phyloP scores from a whole-genome alignment of 2,329 filamentous ascomycete genomes.

The Hypomyces perniciosus region DNA sequence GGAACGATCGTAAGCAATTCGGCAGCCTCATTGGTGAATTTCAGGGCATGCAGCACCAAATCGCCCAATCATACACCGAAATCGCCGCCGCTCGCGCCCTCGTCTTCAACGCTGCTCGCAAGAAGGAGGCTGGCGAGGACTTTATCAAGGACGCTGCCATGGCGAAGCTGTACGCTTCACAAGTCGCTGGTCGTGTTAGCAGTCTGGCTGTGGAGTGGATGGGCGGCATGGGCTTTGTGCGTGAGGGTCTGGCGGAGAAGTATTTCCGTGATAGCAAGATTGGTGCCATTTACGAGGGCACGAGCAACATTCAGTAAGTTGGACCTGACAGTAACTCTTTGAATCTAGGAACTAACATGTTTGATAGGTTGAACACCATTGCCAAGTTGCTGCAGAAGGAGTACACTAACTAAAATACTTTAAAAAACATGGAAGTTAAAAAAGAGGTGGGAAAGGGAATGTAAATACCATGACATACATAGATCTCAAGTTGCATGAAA shows the following conservation, averaged over 20 bases:
- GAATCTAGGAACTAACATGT: neutral
- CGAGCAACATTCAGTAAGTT: slow-evolving; percentile 65
- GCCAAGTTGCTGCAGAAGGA: slow-evolving; percentile 58
- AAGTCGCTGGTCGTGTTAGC: slow-evolving; percentile 83
- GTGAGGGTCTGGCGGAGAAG: slow-evolving; percentile 96
- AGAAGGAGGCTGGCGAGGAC: slow-evolving; percentile 95
- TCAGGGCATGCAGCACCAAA: slow-evolving; percentile 99
- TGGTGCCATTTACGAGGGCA: slow-evolving; percentile 93
- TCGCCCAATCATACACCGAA: slow-evolving; percentile 92
- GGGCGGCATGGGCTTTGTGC: slow-evolving; percentile 98
- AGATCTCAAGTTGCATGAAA: slow-evolving; percentile 4
- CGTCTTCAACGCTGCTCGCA: slow-evolving; percentile 92
- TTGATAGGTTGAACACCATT: slow-evolving; percentile 52
- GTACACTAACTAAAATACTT: slow-evolving; percentile 39
- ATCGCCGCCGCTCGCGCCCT: slow-evolving; percentile 86
- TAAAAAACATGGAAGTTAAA: slow-evolving; percentile 6
- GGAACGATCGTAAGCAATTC: slow-evolving; percentile 98
- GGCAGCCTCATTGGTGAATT: slow-evolving; percentile 90
- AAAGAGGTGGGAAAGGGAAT: neutral
- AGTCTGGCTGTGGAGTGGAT: slow-evolving; percentile 95
- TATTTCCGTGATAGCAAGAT: slow-evolving; percentile 98
- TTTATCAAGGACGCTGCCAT: slow-evolving; percentile 96
- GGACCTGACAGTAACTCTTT: neutral
- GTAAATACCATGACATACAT: slow-evolving; percentile 7
- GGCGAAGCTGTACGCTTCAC: slow-evolving; percentile 92